Percentiles rank a stretch among this genome's conserved stretches.
Conservation (phyloP, 352 stramenopile genomes). For the Pythium aquatile region DNA sequence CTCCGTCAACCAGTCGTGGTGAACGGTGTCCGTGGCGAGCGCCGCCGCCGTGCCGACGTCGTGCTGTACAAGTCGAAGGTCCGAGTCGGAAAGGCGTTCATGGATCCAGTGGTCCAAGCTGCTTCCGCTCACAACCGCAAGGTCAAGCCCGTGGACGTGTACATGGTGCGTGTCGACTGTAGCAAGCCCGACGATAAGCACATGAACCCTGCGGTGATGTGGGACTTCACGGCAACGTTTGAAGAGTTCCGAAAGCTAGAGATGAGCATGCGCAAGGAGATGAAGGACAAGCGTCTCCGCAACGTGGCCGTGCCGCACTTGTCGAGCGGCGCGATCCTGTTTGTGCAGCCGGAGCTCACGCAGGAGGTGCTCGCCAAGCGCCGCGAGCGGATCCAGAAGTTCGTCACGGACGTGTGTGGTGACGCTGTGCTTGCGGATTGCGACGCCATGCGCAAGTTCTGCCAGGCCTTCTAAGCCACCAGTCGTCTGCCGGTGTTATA, state of each 20-base stretch:
- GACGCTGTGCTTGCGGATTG: slow-evolving; percentile 44
- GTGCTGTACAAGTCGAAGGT: slow-evolving; percentile 53
- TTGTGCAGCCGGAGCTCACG: slow-evolving; percentile 65
- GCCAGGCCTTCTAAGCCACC: slow-evolving; percentile 61
- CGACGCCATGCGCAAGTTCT: slow-evolving; percentile 71
- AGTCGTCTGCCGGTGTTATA: too few species aligned
- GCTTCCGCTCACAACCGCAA: slow-evolving; percentile 20
- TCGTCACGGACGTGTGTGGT: slow-evolving; percentile 49
- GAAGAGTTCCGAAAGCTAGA: slow-evolving; percentile 75
- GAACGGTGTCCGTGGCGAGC: slow-evolving; percentile 56
- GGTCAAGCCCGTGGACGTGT: slow-evolving; percentile 53
- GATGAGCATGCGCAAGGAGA: slow-evolving; percentile 60
- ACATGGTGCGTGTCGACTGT: slow-evolving; percentile 78
- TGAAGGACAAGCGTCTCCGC: slow-evolving; percentile 52
- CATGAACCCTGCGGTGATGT: slow-evolving; percentile 86
- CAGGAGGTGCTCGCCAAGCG: slow-evolving; percentile 66
- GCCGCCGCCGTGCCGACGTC: slow-evolving; percentile 52
- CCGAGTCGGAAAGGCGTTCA: slow-evolving; percentile 75
- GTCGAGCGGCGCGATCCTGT: slow-evolving; percentile 61
- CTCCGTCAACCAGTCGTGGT: slow-evolving; percentile 41
- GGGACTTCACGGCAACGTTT: slow-evolving; percentile 78
- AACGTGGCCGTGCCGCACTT: slow-evolving; percentile 58
- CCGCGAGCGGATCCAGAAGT: slow-evolving; percentile 54
- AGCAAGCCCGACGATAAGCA: slow-evolving; percentile 56
- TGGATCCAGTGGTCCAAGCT: slow-evolving; percentile 29